A percentile compares a stretch with the other conserved stretches of the same genome.
Evolutionary conservation across 1,139 yeast species (phyloP).

Genomic region (Kurtzmaniella natalensis): DNA sequence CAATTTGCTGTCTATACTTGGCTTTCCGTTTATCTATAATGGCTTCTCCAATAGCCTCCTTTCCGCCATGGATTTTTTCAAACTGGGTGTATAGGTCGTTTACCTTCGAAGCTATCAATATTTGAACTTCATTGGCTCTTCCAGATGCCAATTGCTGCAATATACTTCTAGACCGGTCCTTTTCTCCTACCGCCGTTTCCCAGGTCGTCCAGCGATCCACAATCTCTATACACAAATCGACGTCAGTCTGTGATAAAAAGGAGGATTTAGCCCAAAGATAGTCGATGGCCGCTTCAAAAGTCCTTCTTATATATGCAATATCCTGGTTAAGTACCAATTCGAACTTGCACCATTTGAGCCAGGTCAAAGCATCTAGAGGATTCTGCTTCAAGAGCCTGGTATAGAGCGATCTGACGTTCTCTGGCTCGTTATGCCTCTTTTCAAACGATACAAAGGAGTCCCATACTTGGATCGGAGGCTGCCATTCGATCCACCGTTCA

Average conservation of each 20-base stretch:
- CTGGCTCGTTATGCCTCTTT: conserved; percentile 56
- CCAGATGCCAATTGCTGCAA: conserved; percentile 49
- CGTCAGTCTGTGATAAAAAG: too few species aligned
- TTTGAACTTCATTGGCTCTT: conserved; percentile 21
- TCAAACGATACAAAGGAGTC: conserved; percentile 71
- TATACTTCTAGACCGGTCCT: conserved; percentile 64
- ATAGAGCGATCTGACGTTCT: conserved; percentile 55
- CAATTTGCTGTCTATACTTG: conserved; percentile 49
- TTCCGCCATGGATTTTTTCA: conserved; percentile 62
- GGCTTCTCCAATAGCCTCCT: conserved; percentile 48
- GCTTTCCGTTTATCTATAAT: conserved; percentile 50
- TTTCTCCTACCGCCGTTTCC: conserved; percentile 63
- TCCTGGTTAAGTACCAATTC: conserved; percentile 22
- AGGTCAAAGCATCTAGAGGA: conserved; percentile 52
- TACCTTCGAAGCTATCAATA: conserved; percentile 27
- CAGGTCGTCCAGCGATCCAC: conserved; percentile 59
- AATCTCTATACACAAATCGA: conserved; percentile 29
- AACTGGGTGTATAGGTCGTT: conserved; percentile 51
- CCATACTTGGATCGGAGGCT: conserved; percentile 66
- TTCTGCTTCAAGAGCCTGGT: conserved; percentile 51
- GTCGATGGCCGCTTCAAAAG: conserved; percentile 67
- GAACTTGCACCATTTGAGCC: conserved; percentile 50
- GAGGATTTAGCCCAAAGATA: too few species aligned
- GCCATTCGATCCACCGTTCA: conserved; percentile 80
- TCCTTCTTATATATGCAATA: conserved; percentile 47